Conservation (phyloP, 495 filamentous ascomycete species). For the Lophium mytilinum region DNA sequence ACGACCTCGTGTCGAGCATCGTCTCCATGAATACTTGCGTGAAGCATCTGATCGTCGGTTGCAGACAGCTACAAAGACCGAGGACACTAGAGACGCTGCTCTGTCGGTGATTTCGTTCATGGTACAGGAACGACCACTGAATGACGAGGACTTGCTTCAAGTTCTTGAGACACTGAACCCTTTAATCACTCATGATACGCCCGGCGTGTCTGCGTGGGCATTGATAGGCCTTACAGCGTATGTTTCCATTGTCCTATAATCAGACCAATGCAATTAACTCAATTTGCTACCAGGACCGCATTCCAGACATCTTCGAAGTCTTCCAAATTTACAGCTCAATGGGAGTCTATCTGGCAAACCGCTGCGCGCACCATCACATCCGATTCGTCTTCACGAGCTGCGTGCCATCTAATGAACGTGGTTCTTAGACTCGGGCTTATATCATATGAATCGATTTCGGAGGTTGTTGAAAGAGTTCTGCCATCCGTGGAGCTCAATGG, state of each 20-base stretch:
- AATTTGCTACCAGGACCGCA: constrained; percentile 37
- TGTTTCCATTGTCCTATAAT: constrained; percentile 23
- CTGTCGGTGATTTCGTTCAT: constrained; percentile 77
- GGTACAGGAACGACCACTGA: constrained; percentile 36
- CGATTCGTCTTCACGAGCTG: constrained; percentile 62
- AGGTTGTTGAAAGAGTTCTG: constrained; percentile 60
- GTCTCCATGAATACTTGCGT: constrained; percentile 38
- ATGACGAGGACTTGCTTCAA: constrained; percentile 36
- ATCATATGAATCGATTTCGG: constrained; percentile 32
- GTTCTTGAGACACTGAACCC: constrained; percentile 43
- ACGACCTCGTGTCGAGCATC: constrained; percentile 48
- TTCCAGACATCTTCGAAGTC: constrained; percentile 34
- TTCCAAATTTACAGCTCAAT: constrained; percentile 38
- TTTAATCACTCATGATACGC: constrained; percentile 50
- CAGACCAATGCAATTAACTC: constrained; percentile 24
- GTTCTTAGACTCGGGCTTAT: constrained; percentile 42
- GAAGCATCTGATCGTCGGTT: constrained; percentile 38
- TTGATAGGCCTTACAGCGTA: constrained; percentile 39
- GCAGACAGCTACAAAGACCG: constrained; percentile 10
- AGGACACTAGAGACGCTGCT: constrained; percentile 30
- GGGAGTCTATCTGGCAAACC: constrained; percentile 71
- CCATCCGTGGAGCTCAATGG: constrained; percentile 71
- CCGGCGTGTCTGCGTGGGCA: constrained; percentile 51
- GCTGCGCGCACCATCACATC: constrained; percentile 62
- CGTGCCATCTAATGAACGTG: constrained; percentile 65